phyloP scores from a whole-genome alignment of 345 rosid genomes.

The Hypericum perforatum region DNA sequence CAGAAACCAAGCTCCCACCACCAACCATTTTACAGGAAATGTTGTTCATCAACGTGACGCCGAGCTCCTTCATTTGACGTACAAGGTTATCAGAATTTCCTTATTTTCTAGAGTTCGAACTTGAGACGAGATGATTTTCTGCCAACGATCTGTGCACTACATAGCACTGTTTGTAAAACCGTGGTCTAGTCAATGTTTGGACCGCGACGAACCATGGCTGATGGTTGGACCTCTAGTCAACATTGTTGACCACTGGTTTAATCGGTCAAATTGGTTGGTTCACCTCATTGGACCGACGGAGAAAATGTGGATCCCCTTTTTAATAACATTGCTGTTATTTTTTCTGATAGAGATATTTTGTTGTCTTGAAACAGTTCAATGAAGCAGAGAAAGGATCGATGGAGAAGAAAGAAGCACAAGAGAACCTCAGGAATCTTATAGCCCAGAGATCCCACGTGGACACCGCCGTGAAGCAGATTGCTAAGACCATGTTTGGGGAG shows the following conservation, averaged over 20 bases:
- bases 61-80: constrained; percentile 27
- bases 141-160: too few relatives aligned
- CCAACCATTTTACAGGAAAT: constrained; percentile 5
- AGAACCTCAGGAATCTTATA: constrained; percentile 19
- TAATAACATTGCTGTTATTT: too few relatives aligned
- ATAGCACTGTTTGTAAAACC: too few relatives aligned
- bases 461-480: constrained; percentile 21
- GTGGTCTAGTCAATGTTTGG: too few relatives aligned
- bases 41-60: constrained; percentile 31
- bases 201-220: too few relatives aligned
- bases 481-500: constrained; percentile 20
- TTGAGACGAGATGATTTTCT: too few relatives aligned
- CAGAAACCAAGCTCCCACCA: background rate
- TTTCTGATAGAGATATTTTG: too few relatives aligned
- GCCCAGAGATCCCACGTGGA: constrained; percentile 30
- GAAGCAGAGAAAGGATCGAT: constrained; percentile 27
- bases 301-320: background rate
- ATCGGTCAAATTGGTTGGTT: too few relatives aligned
- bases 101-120: too few relatives aligned
- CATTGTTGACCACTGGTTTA: too few relatives aligned
- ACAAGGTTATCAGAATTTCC: constrained; percentile 15
- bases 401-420: constrained; percentile 33
- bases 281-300: too few relatives aligned
- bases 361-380: constrained; percentile 19
- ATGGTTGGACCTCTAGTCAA: too few relatives aligned